Percentiles rank a stretch among this genome's conserved stretches.
These are phyloP conservation scores for Fistulina hepatica DNA, from an alignment of 1,284 basidiomycete species.

Conservation along the genomic window DNA sequence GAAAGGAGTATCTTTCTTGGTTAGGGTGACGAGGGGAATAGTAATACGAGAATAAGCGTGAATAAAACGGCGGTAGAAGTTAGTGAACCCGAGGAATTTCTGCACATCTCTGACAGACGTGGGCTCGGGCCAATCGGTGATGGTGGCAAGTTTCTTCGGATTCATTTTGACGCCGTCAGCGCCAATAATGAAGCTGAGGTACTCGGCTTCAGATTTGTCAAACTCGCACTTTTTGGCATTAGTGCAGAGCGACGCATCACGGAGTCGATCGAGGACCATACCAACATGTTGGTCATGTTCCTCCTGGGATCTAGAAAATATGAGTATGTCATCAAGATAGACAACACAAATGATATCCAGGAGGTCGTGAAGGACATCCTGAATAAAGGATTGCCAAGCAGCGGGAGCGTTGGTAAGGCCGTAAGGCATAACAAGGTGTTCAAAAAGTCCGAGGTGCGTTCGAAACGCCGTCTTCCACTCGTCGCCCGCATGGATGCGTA, in stretches of 20 bases:
- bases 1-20: constrained; percentile 18
- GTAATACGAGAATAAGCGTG: constrained; percentile 24
- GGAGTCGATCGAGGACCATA: constrained; percentile 25
- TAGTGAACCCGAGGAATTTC: constrained; percentile 8
- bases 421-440: constrained; percentile 26
- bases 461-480: constrained; percentile 28
- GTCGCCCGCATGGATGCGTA: constrained; percentile 24
- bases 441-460: constrained; percentile 22
- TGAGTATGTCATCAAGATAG: constrained; percentile 18
- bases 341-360: constrained; percentile 13
- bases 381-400: constrained; percentile 12
- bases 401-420: constrained; percentile 13
- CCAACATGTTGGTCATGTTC: constrained; percentile 21
- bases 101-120: constrained; percentile 9
- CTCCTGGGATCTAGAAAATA: constrained; percentile 15
- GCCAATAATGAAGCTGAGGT: constrained; percentile 30
- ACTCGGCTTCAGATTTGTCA: constrained; percentile 22
- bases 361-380: constrained; percentile 14
- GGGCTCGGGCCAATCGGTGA: constrained; percentile 30
- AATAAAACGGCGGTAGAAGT: constrained; percentile 33
- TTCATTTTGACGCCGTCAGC: constrained; percentile 26
- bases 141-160: constrained; percentile 24
- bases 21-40: constrained; percentile 22
- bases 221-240: no score
- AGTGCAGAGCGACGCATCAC: no score